Conservation (phyloP, 306 rosid genomes). For the Ormosia emarginata region DNA sequence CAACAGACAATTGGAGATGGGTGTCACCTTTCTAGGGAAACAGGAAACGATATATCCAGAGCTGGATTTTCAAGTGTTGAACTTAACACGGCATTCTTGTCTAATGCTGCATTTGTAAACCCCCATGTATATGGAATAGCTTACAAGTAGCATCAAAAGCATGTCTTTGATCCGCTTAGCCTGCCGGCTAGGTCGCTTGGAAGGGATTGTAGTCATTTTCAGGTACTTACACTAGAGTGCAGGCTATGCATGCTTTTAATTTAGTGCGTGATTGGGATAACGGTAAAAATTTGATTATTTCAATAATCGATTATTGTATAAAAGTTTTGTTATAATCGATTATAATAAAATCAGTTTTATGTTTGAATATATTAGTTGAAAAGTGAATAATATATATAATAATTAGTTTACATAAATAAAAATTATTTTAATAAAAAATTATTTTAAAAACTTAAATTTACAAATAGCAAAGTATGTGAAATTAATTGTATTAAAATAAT, state of each 20-base stretch:
- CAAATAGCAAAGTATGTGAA: no score
- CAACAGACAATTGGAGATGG: conserved; percentile 73
- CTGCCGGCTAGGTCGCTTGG: background rate
- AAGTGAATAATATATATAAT: no score
- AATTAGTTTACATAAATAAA: no score
- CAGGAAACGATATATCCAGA: conserved; percentile 47
- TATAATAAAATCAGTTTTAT: no score
- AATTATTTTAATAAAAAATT: no score
- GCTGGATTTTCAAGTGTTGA: conserved; percentile 71
- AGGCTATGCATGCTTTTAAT: background rate
- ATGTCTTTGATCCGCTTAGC: conserved; percentile 7
- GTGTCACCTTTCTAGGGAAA: conserved; percentile 72
- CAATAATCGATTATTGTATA: no score
- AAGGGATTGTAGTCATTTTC: conserved; percentile 11
- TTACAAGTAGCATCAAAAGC: conserved; percentile 31
- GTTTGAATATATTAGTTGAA: no score
- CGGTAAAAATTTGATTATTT: no score
- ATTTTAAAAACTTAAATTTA: no score
- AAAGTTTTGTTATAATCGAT: no score
- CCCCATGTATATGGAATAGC: conserved; percentile 80
- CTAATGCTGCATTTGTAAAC: conserved; percentile 46
- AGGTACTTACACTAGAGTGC: background rate
- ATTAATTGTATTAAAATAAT: no score
- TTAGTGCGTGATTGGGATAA: no score
- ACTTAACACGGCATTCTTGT: conserved; percentile 43